These are phyloP conservation scores for Dujonia santamariae DNA, from an alignment of 1,139 yeast genomes.

Conservation along the genomic window DNA sequence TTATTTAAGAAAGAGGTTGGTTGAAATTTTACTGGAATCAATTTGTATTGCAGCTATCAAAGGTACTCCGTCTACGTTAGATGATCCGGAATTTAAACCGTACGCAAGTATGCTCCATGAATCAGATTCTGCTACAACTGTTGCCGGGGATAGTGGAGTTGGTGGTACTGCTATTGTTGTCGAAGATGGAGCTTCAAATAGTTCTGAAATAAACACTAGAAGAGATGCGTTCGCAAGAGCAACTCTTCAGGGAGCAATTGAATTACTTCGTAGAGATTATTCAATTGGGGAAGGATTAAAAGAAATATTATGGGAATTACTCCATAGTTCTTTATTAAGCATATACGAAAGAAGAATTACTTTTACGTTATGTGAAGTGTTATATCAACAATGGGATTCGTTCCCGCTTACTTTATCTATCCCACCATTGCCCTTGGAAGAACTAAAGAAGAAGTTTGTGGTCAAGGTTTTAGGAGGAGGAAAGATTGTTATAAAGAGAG, in stretches of 20 bases:
- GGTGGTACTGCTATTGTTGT: conserved; percentile 39
- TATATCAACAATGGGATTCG: conserved; percentile 63
- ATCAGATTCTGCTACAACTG: neutral
- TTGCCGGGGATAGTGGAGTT: conserved; percentile 5
- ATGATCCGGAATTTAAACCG: conserved; percentile 56
- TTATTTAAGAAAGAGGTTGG: conserved; percentile 49
- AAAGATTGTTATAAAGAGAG: conserved; percentile 39
- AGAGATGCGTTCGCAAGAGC: conserved; percentile 42
- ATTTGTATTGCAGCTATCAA: conserved; percentile 69
- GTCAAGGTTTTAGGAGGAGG: conserved; percentile 53
- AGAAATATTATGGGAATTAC: conserved; percentile 62
- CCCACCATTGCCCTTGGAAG: conserved; percentile 54
- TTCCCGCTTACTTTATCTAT: conserved; percentile 58
- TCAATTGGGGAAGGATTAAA: conserved; percentile 62
- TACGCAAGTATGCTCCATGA: conserved; percentile 24
- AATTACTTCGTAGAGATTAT: conserved; percentile 62
- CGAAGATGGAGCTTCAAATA: conserved; percentile 47
- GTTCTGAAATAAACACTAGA: conserved; percentile 42
- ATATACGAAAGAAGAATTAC: conserved; percentile 60
- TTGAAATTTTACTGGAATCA: conserved; percentile 46
- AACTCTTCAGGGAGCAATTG: conserved; percentile 61
- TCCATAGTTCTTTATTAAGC: conserved; percentile 59
- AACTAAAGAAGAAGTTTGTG: conserved; percentile 55
- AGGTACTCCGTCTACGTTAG: conserved; percentile 53
- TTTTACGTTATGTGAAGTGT: conserved; percentile 61